These are phyloP conservation scores for Meira nashicola DNA, from an alignment of 1,284 basidiomycete species.

Conservation along the genomic window DNA sequence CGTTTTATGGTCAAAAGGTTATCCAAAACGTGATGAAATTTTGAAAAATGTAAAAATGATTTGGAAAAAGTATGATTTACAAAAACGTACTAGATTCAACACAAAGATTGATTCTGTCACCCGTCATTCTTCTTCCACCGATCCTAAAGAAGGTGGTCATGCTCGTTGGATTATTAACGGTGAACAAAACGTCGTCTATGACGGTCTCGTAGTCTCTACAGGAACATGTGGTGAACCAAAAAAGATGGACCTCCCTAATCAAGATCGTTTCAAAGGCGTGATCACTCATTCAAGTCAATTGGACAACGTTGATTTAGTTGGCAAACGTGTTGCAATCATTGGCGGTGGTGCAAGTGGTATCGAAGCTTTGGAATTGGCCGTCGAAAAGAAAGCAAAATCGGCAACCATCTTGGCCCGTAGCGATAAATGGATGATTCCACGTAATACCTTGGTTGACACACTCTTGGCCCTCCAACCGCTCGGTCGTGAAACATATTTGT, in stretches of 20 bases:
- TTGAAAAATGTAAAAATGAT: slow-evolving; percentile 60
- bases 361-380: slow-evolving; percentile 60
- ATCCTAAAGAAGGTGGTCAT: slow-evolving; percentile 53
- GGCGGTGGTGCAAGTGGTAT: slow-evolving; percentile 64
- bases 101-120: slow-evolving; percentile 36
- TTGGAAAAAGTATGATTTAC: slow-evolving; percentile 61
- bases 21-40: slow-evolving; percentile 62
- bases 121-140: slow-evolving; percentile 45
- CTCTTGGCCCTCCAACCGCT: slow-evolving; percentile 62
- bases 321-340: slow-evolving; percentile 57
- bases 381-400: slow-evolving; percentile 56
- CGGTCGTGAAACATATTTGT: slow-evolving; percentile 54
- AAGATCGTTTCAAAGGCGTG: slow-evolving; percentile 56
- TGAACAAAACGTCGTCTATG: slow-evolving; percentile 57
- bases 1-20: slow-evolving; percentile 47
- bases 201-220: slow-evolving; percentile 60
- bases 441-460: slow-evolving; percentile 60
- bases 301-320: slow-evolving; percentile 55
- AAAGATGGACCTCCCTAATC: slow-evolving; percentile 58
- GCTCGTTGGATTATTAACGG: slow-evolving; percentile 60
- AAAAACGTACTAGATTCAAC: slow-evolving; percentile 59
- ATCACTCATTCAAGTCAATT: slow-evolving; percentile 63
- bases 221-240: slow-evolving; percentile 63
- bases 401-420: slow-evolving; percentile 59
- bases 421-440: slow-evolving; percentile 39